Base-by-base conservation (phyloP, 2,329 filamentous ascomycete species). In the Sarocladium kiliense region DNA sequence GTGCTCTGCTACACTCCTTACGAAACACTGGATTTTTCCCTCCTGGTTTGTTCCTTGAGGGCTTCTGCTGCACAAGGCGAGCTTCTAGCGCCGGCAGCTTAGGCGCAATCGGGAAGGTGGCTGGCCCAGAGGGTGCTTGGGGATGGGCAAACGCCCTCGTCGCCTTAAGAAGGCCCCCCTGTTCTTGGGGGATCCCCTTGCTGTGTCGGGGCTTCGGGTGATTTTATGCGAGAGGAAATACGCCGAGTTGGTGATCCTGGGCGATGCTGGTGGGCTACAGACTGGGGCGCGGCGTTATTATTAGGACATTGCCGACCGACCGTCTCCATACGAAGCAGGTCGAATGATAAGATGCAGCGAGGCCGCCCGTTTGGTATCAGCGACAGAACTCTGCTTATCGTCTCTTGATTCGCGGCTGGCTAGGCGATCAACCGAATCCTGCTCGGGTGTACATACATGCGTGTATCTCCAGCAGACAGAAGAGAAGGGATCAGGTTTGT, bases 61-160 rank as follows among this genome's bases (percentile, higher is more conserved):
- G 30, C 47, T 36, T 51, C 47, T 51, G 27, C 47, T 19, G 27
- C 27, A 36, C 26, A 23, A 41, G 50, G 23, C 50, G 34, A 34
- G 50, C 50, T 39, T 53, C 50, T 53, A 53, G 50, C 50, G 50
- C 21, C 50, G 50, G 32, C 50, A 53, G 12, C 50, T 41, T 53
- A 39, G 34, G 50, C 50, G 34, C 32, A 39, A 53, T 53, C 21
- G 19, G 50, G 50, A 53, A 53, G 50, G 50, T 51, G 47, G 47
- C 47, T 36, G 12, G 27, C 11, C n/a, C 21, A 44, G 36, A 44
- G 39, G 19, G 30, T 32, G 30, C 6, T 18, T 27, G 23, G 23
- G 25, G 44, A 47, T 27, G 25, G 4, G 25, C 44, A 47, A 26
- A 18, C 37, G 9, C 30, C 30, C 30, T 14, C 11, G 12, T n/a